Evolutionary conservation across 495 filamentous ascomycete species (phyloP), one percentile per base, ranked within the genome.

Genomic region (Lasiosphaeria hispida): DNA sequence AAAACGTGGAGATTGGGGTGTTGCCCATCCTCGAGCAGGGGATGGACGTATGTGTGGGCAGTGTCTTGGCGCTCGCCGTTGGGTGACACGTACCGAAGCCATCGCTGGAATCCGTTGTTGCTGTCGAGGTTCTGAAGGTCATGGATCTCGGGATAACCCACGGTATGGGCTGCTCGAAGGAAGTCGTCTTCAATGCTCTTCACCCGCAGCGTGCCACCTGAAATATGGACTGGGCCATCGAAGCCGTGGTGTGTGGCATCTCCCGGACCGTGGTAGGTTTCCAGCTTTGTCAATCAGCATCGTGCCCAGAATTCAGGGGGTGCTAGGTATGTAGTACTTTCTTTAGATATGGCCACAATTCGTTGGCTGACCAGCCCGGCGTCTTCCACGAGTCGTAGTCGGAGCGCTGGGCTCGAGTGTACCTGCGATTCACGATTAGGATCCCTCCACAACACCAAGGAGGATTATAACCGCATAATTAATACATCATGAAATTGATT

Each of bases 401-500:
- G 30, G 59, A 65, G 4, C 68, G 56, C 49, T 75, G 73, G 39
- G 65, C 73, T n/a, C 73, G 65, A 10, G 61, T 65, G 47, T 74
- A 64, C 18, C 61, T 63, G 14, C 7, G 18, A 15, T 7, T 9
- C 45, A 3, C 10, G 1, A 10, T 44, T 15, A 40, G 17, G 9
- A 10, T 48, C 4, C 0, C 4, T 41, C 30, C 4, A 23, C 39
- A 36, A 2, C 18, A 19, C 34, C 6, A 1, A 23, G 3, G 36
- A 36, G 37, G 8, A 1, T 5, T 3, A 44, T 10, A 1, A 3
- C 6, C n/a, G 35, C 10, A 4, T 30, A 19, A 18, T 39, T 30
- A 19, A 18, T 39, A 75, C 69, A 80, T 78, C 78, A 83, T 79
- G 53, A 82, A 80, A 60, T 87, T 88, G 35, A 87, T 80, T 1